Percentiles rank a stretch among this genome's conserved stretches.
phyloP scores from a whole-genome alignment of 2,329 filamentous ascomycete species.

The Hymenotorrendiella dingleyae region DNA sequence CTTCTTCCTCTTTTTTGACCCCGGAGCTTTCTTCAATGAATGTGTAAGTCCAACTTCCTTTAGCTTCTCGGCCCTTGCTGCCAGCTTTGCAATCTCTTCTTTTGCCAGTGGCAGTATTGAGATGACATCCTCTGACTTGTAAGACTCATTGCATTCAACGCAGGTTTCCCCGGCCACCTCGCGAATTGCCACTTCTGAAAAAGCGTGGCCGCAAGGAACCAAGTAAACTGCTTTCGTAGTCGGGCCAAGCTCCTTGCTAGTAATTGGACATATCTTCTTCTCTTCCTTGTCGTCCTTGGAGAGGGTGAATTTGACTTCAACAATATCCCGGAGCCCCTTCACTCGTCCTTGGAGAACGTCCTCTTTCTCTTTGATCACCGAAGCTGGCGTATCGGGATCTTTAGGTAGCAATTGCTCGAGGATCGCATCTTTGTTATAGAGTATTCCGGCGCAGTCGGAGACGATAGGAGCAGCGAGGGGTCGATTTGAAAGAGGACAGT shows the following conservation, averaged over 20 bases:
- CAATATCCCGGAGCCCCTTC: constrained; percentile 76
- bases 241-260: constrained; percentile 77
- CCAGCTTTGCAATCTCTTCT: constrained; percentile 63
- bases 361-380: constrained; percentile 47
- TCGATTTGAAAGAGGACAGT: constrained; percentile 78
- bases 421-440: constrained; percentile 94
- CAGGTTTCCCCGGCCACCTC: constrained; percentile 64
- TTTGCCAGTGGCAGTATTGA: constrained; percentile 69
- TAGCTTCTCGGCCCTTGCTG: constrained; percentile 62
- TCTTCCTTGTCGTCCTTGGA: constrained; percentile 47
- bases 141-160: constrained; percentile 70
- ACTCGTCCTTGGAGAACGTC: constrained; percentile 57
- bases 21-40: constrained; percentile 72
- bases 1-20: constrained; percentile 71
- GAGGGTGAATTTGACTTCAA: constrained; percentile 70
- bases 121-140: constrained; percentile 71
- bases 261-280: constrained; percentile 78
- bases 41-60: constrained; percentile 71
- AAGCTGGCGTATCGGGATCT: constrained; percentile 42
- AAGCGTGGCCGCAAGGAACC: constrained; percentile 92
- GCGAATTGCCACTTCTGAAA: constrained; percentile 78
- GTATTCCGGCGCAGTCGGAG: constrained; percentile 73
- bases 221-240: constrained; percentile 77
- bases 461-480: constrained; percentile 64
- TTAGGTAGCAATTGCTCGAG: constrained; percentile 59